Evolutionary conservation across 495 filamentous ascomycete genomes (phyloP), one percentile per base, ranked within the genome.

Genomic region (Pyrenula massariospora): DNA sequence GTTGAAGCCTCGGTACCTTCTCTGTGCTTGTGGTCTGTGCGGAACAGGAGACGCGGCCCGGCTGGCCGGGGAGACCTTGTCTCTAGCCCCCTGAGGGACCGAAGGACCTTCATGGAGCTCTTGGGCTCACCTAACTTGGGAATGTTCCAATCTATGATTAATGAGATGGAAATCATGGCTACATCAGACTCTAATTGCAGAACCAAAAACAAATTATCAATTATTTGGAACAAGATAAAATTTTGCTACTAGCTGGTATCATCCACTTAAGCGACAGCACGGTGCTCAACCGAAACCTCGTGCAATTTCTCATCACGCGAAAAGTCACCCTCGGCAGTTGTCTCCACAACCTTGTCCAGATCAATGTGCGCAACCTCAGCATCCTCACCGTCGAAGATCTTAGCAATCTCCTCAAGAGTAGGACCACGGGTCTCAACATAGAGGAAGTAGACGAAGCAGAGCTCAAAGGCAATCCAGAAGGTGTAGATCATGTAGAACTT

Each of bases 401-500:
- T 76, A 56, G 74, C 77, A 5, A 87, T 78, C 67, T 85, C 84
- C 70, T 86, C 84, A 52, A 85, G 75, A 15, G 81, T 82, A 12
- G 77, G 77, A 53, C 81, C 80, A 58, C 75, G 76, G 50, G 83
- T 87, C 71, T 87, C 83, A 54, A 84, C 71, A 60, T 82, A 86
- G 71, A 81, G 80, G 71, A 81, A 79, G 71, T 76, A 85, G 51
- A 85, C 79, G 48, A 84, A 79, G 51, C 63, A 31, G 52, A 84
- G 62, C 67, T 85, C 82, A 63, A 79, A 58, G 55, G 70, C 73
- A 65, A 85, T 74, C 77, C 80, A 84, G 68, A 72, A 66, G 53
- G 81, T 83, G 70, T 84, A 84, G 68, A 84, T 78, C 63, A 83
- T 70, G 63, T 82, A 84, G 56, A 83, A 76, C 63, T 78, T 79